Percentiles rank a stretch among this genome's conserved stretches.
Conservation (phyloP, 192 early-diverging fungal species). For the Ambispora gerdemannii region DNA sequence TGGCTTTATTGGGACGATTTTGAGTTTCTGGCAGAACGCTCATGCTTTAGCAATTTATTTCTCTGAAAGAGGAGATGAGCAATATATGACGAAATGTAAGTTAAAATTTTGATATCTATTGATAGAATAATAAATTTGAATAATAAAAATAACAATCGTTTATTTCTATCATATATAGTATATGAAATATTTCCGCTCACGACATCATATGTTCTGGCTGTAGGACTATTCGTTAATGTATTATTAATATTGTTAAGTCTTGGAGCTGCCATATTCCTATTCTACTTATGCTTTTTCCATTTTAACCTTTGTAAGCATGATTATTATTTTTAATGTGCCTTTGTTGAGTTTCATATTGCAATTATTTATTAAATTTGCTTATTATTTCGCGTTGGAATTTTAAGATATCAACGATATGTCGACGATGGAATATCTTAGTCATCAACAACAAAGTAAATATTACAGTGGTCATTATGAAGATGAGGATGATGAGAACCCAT, state of each 20-base stretch:
- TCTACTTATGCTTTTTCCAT: conserved; percentile 21
- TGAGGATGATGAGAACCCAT: conserved; percentile 28
- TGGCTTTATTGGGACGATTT: background rate
- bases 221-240: conserved; percentile 22
- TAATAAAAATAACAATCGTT: background rate
- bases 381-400: background rate
- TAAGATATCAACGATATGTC: conserved; percentile 27
- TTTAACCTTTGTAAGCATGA: conserved; percentile 25
- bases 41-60: conserved; percentile 14
- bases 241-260: conserved; percentile 18
- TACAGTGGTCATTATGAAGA: conserved; percentile 26
- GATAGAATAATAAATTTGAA: background rate
- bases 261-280: background rate
- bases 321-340: too few relatives aligned
- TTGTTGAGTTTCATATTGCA: too few relatives aligned
- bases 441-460: conserved; percentile 26
- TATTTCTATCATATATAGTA: conserved; percentile 3
- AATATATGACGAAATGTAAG: conserved; percentile 7
- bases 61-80: background rate
- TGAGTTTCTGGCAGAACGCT: conserved; percentile 11
- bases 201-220: background rate
- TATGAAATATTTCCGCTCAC: conserved; percentile 17
- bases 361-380: background rate
- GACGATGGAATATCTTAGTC: conserved; percentile 27
- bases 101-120: background rate